These are phyloP conservation scores for Aspergillus neotritici DNA, from an alignment of 2,329 filamentous ascomycete genomes.

Conservation along the genomic window DNA sequence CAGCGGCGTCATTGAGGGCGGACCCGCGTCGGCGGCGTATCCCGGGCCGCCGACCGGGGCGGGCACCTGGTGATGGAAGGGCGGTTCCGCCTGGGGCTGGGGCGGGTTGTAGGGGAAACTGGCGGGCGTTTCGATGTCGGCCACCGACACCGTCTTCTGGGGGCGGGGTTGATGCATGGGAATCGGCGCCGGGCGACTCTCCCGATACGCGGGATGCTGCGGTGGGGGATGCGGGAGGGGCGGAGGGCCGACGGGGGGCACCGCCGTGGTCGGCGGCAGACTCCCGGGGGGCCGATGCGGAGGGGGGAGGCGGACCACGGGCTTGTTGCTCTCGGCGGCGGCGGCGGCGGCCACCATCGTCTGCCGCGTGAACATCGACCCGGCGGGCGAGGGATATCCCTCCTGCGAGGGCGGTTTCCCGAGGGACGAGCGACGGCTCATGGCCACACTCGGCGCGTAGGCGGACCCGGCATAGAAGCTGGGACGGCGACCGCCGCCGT, in stretches of 20 bases:
- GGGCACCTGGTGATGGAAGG: constrained; percentile 93
- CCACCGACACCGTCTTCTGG: constrained; percentile 88
- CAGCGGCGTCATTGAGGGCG: constrained; percentile 65
- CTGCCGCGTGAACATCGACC: constrained; percentile 67
- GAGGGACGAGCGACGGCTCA: constrained; percentile 80
- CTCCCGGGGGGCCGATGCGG: constrained; percentile 36
- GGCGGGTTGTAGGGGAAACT: constrained; percentile 55
- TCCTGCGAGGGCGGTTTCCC: constrained; percentile 64
- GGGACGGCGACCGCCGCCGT: constrained; percentile 64
- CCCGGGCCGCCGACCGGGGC: constrained; percentile 59
- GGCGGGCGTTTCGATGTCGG: constrained; percentile 81
- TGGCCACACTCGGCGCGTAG: constrained; percentile 80
- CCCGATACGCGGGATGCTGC: constrained; percentile 52
- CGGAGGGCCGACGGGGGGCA: constrained; percentile 16
- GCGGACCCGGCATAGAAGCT: constrained; percentile 67
- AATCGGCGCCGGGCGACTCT: constrained; percentile 55
- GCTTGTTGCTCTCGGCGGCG: constrained; percentile 55
- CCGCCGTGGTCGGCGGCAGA: constrained; percentile 17
- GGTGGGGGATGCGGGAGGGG: constrained; percentile 43
- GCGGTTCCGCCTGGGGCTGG: constrained; percentile 66
- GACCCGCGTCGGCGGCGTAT: constrained; percentile 46
- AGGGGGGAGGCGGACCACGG: constrained; percentile 79
- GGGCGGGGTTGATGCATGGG: constrained; percentile 93
- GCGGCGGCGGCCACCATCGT: constrained; percentile 43
- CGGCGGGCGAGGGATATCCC: constrained; percentile 71